phyloP scores from a whole-genome alignment of 345 rosid species.

The Eutrema yunnanense region DNA sequence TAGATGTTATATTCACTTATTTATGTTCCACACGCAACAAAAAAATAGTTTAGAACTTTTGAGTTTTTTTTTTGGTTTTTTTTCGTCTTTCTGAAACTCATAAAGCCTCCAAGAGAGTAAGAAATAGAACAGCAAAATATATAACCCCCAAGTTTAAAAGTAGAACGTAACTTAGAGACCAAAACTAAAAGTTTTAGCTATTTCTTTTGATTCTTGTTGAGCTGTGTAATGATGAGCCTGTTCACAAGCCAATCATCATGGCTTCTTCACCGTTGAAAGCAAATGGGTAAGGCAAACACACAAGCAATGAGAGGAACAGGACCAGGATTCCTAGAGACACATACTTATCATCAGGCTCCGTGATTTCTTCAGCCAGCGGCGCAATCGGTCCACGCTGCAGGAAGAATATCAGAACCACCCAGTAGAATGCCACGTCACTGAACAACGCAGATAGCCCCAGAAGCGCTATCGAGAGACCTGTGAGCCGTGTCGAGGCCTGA shows the following conservation, averaged over 20 bases:
- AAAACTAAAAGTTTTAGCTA: not conserved
- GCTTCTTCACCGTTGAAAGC: constrained; percentile 51
- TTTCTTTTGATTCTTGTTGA: not conserved
- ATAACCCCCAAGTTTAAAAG: not conserved
- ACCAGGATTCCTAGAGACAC: constrained; percentile 62
- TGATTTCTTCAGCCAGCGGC: constrained; percentile 74
- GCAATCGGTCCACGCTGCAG: constrained; percentile 85
- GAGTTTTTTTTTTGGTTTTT: not conserved
- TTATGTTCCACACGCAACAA: not conserved
- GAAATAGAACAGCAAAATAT: not conserved
- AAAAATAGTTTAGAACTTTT: not conserved
- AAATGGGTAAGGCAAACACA: constrained; percentile 81
- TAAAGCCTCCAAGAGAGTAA: not conserved
- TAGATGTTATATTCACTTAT: not conserved
- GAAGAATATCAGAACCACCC: constrained; percentile 84
- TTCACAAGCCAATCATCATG: constrained; percentile 35
- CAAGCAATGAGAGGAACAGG: constrained; percentile 65
- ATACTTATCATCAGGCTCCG: constrained; percentile 55
- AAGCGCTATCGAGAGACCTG: constrained; percentile 54
- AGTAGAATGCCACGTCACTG: constrained; percentile 85
- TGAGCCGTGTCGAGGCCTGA: constrained; percentile 74
- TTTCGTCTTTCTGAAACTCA: not conserved
- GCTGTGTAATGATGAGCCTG: not conserved
- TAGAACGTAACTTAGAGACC: not conserved
- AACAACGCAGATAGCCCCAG: constrained; percentile 73